A percentile compares a stretch with the other conserved stretches of the same genome.
These are phyloP conservation scores for Chimonanthus praecox DNA, from an alignment of 164 flowering plant species.

Conservation along the genomic window DNA sequence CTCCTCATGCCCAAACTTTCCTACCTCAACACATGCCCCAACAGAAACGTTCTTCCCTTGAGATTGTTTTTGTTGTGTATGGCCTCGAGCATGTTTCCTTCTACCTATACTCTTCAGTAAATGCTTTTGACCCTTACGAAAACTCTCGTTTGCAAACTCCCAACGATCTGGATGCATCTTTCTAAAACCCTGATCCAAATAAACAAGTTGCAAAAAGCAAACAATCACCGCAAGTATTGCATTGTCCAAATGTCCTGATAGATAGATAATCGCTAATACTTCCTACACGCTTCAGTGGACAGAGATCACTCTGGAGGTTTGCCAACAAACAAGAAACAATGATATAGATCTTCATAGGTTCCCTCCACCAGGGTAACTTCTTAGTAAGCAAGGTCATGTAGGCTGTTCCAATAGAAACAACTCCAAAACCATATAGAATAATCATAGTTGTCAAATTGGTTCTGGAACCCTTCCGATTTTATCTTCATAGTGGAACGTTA, in stretches of 20 bases:
- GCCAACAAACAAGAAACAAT: background rate
- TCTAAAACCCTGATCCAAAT: conserved; percentile 58
- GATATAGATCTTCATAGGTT: background rate
- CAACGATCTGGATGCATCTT: conserved; percentile 83
- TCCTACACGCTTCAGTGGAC: too few relatives aligned
- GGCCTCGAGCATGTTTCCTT: conserved; percentile 35
- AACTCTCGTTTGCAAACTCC: conserved; percentile 89
- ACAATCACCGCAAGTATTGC: background rate
- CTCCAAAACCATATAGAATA: background rate
- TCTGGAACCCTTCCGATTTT: too few relatives aligned
- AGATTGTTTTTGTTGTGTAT: conserved; percentile 25
- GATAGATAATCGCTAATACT: background rate
- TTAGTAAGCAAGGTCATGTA: background rate
- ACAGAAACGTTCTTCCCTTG: background rate
- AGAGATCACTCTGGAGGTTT: too few relatives aligned
- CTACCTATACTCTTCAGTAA: conserved; percentile 61
- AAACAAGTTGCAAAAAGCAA: background rate
- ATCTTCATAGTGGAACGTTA: background rate
- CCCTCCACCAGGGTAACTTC: background rate
- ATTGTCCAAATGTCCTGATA: too few relatives aligned
- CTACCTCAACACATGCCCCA: conserved; percentile 50
- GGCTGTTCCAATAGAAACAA: background rate
- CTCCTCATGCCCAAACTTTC: conserved; percentile 51
- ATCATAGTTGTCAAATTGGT: too few relatives aligned
- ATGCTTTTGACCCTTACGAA: conserved; percentile 67